Percentiles rank a stretch among this genome's conserved stretches.
phyloP scores from a whole-genome alignment of 306 rosid species.

The Sphenostylis stenocarpa region DNA sequence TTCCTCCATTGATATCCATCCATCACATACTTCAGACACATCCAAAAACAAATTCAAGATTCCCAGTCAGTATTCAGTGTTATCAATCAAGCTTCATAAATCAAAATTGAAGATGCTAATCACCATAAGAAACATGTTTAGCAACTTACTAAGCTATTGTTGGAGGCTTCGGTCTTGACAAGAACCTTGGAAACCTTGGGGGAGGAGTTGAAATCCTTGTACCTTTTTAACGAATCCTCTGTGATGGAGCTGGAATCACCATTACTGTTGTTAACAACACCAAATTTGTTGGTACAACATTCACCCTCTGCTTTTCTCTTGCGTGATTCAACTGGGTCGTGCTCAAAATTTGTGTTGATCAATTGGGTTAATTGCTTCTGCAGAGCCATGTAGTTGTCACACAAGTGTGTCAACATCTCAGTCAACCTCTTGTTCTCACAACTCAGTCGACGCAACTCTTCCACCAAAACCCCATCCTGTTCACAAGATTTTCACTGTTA shows the following conservation, averaged over 20 bases:
- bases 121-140: not conserved
- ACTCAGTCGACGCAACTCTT: conserved; percentile 55
- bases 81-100: not conserved
- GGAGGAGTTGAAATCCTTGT: conserved; percentile 35
- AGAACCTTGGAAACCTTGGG: conserved; percentile 57
- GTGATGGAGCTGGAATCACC: conserved; percentile 49
- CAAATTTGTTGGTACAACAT: conserved; percentile 17
- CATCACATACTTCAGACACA: conserved; percentile 54
- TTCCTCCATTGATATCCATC: conserved; percentile 98
- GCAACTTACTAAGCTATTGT: conserved; percentile 62
- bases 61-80: not conserved
- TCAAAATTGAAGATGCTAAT: not conserved
- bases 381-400: conserved; percentile 48
- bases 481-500: too few species aligned
- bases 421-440: conserved; percentile 66
- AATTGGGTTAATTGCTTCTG: conserved; percentile 44
- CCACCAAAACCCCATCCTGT: conserved; percentile 36
- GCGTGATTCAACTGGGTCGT: conserved; percentile 19
- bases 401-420: conserved; percentile 42
- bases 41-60: not conserved
- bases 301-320: conserved; percentile 59
- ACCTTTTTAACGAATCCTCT: conserved; percentile 54
- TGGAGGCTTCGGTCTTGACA: conserved; percentile 60
- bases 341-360: conserved; percentile 25
- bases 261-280: not conserved